Percentiles rank a stretch among this genome's conserved stretches.
Evolutionary conservation across 2,329 filamentous ascomycete species (phyloP).

Genomic region (Ceratocystis papillata): DNA sequence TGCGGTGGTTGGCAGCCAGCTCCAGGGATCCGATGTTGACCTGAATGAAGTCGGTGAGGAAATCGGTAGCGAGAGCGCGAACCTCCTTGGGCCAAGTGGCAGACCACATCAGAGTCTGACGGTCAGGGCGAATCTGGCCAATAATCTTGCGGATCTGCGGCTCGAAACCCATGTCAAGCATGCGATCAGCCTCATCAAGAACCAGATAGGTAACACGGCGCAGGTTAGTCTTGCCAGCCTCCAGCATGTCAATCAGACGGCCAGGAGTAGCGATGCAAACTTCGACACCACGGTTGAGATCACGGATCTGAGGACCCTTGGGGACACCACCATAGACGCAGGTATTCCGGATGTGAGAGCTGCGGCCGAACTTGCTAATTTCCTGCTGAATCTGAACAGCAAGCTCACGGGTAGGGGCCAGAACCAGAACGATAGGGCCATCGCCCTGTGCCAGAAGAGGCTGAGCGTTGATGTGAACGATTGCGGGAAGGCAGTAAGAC

Average conservation of each 20-base stretch:
- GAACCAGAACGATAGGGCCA: constrained; percentile 89
- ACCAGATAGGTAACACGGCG: constrained; percentile 96
- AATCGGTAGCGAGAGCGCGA: constrained; percentile 78
- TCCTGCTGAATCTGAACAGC: constrained; percentile 98
- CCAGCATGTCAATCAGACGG: constrained; percentile 96
- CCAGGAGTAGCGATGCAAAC: constrained; percentile 97
- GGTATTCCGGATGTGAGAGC: constrained; percentile 94
- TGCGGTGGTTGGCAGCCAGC: constrained; percentile 90
- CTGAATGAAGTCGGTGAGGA: constrained; percentile 92
- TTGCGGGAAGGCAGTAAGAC: constrained; percentile 93
- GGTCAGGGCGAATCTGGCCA: constrained; percentile 89
- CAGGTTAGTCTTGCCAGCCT: constrained; percentile 95
- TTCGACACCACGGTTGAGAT: constrained; percentile 88
- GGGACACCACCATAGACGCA: constrained; percentile 99
- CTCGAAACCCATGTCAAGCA: constrained; percentile 99
- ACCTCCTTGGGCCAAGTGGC: constrained; percentile 99
- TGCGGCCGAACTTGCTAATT: constrained; percentile 97
- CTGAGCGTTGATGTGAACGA: constrained; percentile 99
- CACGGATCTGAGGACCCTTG: constrained; percentile 92
- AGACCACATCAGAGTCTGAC: constrained; percentile 99
- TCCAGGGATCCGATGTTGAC: constrained; percentile 98
- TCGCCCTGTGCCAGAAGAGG: constrained; percentile 90
- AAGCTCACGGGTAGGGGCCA: constrained; percentile 93
- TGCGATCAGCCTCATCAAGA: constrained; percentile 96
- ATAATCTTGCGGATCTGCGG: constrained; percentile 99